phyloP scores from a whole-genome alignment of 1,139 yeast genomes.

The Pichia sp. region DNA sequence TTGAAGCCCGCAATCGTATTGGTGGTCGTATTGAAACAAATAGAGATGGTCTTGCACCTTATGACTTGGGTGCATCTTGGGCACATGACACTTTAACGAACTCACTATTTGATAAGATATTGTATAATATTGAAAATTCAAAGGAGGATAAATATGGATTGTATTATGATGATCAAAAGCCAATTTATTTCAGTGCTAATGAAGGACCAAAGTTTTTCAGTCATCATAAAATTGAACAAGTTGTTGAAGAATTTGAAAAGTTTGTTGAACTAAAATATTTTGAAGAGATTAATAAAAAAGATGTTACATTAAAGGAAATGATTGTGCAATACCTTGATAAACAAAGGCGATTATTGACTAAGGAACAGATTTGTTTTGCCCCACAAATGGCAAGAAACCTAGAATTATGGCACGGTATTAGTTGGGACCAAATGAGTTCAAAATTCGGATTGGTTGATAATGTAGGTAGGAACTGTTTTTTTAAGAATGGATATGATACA shows the following conservation, averaged over 20 bases:
- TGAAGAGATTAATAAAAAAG: slow-evolving; percentile 42
- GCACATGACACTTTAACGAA: slow-evolving; percentile 76
- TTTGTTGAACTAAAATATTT: slow-evolving; percentile 51
- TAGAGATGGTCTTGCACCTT: slow-evolving; percentile 28
- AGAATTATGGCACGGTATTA: slow-evolving; percentile 77
- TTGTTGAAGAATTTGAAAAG: slow-evolving; percentile 53
- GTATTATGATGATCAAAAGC: slow-evolving; percentile 45
- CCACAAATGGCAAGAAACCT: slow-evolving; percentile 42
- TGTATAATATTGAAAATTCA: slow-evolving; percentile 18
- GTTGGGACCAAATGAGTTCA: slow-evolving; percentile 61
- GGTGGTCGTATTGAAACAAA: slow-evolving; percentile 55
- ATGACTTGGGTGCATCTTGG: slow-evolving; percentile 89
- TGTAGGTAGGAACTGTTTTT: slow-evolving; percentile 69
- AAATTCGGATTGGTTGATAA: slow-evolving; percentile 61
- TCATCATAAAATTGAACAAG: slow-evolving; percentile 34
- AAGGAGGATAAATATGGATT: slow-evolving; percentile 25
- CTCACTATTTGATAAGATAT: slow-evolving; percentile 53
- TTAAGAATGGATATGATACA: slow-evolving; percentile 51
- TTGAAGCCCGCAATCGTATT: slow-evolving; percentile 53
- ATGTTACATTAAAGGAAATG: slow-evolving; percentile 46
- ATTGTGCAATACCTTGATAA: slow-evolving; percentile 38
- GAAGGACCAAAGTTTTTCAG: slow-evolving; percentile 26
- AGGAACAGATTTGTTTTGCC: slow-evolving; percentile 45
- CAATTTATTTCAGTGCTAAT: slow-evolving; percentile 28
- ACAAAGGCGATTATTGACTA: slow-evolving; percentile 43